Evolutionary conservation across 2,329 filamentous ascomycete genomes (phyloP).

Genomic region (Botrytis sinoallii): DNA sequence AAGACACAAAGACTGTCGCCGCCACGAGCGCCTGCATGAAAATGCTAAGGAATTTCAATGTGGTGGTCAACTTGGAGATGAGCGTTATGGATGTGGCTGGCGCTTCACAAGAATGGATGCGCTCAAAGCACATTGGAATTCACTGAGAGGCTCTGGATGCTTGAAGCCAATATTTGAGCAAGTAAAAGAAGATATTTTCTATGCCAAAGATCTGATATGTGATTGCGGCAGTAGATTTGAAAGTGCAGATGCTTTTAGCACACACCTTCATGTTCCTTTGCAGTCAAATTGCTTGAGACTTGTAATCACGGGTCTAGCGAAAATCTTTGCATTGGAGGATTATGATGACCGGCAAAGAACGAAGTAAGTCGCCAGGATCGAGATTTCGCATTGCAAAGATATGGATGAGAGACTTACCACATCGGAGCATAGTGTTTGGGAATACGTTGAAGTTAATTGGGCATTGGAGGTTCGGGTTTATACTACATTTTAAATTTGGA

Average conservation of each 20-base stretch:
- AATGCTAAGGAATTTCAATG: neutral
- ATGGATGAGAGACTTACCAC: neutral
- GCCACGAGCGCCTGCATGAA: neutral
- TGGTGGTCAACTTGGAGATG: no score
- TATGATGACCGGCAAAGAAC: no score
- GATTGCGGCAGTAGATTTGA: neutral
- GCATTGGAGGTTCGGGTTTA: neutral
- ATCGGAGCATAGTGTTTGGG: neutral
- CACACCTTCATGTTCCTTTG: neutral
- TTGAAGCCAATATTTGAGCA: accelerated
- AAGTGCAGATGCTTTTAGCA: accelerated
- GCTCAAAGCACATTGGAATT: neutral
- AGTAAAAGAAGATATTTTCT: neutral
- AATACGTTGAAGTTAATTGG: neutral
- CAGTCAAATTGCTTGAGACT: neutral
- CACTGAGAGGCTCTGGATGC: neutral
- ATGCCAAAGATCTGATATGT: no score
- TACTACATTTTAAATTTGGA: neutral
- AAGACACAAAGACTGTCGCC: neutral
- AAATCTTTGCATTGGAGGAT: accelerated
- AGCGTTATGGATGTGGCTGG: neutral
- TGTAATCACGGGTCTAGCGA: accelerated
- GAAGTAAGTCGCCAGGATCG: no score
- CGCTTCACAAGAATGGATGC: neutral
- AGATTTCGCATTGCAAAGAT: no score